A percentile compares a stretch with the other conserved stretches of the same genome.
Conservation (phyloP, 192 early-diverging fungal genomes). For the Radiomyces spectabilis region DNA sequence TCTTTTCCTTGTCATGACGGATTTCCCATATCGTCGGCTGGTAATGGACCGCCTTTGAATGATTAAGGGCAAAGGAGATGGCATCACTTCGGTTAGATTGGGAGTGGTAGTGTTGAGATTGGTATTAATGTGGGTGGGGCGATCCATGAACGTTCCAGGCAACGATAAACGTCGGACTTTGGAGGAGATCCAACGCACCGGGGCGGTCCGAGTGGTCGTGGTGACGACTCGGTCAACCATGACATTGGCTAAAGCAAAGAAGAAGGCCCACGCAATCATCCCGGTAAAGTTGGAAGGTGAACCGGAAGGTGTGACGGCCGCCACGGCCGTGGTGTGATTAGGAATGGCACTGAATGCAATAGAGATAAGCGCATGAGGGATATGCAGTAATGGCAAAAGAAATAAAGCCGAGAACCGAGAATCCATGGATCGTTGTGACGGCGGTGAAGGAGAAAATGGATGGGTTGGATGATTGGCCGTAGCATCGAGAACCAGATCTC, state of each 20-base stretch:
- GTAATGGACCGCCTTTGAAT: no score
- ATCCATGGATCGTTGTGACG: not conserved
- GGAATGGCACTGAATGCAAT: not conserved
- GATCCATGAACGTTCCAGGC: conserved; percentile 2
- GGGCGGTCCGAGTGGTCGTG: not conserved
- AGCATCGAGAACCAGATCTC: conserved; percentile 21
- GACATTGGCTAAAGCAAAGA: not conserved
- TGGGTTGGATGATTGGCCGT: not conserved
- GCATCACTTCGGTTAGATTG: no score
- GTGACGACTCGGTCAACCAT: not conserved
- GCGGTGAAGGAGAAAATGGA: not conserved
- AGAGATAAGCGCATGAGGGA: conserved; percentile 8
- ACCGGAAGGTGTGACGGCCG: not conserved
- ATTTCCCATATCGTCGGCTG: no score
- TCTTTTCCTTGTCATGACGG: no score
- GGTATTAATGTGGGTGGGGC: conserved; percentile 1
- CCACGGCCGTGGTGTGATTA: not conserved
- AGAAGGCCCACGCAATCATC: conserved; percentile 2
- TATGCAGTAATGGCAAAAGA: conserved; percentile 1
- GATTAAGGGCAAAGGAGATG: no score
- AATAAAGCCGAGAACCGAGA: not conserved
- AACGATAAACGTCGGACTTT: not conserved
- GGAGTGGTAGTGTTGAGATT: no score
- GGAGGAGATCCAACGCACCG: not conserved
- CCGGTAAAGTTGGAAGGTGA: not conserved